These are phyloP conservation scores for Nicotiana attenuata DNA, from an alignment of 257 asterid species.

Conservation along the genomic window DNA sequence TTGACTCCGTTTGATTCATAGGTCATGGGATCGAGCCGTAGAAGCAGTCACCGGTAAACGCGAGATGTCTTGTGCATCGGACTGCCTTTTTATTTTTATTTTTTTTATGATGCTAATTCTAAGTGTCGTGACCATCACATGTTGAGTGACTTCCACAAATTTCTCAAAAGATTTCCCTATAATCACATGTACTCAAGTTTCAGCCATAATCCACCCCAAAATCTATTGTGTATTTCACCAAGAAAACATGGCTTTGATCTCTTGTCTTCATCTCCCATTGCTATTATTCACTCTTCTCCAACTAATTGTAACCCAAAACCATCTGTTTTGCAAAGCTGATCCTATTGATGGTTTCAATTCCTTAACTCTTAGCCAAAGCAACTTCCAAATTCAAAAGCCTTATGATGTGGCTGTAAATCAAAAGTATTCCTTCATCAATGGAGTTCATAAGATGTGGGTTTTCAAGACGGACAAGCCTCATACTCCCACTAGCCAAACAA, in stretches of 20 bases:
- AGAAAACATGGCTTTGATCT: background rate
- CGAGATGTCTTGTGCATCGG: too few species aligned
- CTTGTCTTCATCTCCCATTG: background rate
- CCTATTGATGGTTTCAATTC: slow-evolving; percentile 16
- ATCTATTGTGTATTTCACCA: background rate
- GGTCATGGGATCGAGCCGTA: too few species aligned
- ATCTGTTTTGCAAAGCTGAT: background rate
- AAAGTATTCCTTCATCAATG: slow-evolving; percentile 18
- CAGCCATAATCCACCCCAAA: background rate
- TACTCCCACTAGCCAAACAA: slow-evolving; percentile 9
- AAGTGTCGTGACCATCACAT: background rate
- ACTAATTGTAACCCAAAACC: background rate
- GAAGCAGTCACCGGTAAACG: too few species aligned
- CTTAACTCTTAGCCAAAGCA: background rate
- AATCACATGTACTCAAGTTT: background rate
- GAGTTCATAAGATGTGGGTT: too few species aligned
- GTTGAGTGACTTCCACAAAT: background rate
- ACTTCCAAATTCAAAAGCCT: slow-evolving; percentile 19
- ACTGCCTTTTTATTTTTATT: too few species aligned
- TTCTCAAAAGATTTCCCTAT: background rate
- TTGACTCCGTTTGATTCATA: too few species aligned
- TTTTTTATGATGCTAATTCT: background rate
- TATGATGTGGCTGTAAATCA: slow-evolving; percentile 17
- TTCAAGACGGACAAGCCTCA: slow-evolving; percentile 24
- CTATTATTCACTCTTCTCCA: background rate